Evolutionary conservation across 345 rosid genomes (phyloP), one percentile per base, ranked within the genome.

Genomic region (Populus alba): DNA sequence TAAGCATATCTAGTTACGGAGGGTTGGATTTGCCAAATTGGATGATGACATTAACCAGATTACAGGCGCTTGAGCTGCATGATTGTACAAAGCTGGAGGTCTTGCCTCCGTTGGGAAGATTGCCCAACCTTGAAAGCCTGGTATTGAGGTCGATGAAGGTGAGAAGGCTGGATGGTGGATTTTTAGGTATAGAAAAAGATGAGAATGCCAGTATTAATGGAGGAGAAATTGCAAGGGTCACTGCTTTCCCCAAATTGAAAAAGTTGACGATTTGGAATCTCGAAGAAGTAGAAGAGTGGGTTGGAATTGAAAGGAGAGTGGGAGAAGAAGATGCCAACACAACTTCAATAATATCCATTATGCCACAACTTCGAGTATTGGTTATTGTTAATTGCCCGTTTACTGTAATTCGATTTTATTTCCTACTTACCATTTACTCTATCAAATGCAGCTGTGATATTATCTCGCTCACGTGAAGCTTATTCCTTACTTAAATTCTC

Each of bases 341-440:
- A 39, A 39, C 43, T 39, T 39, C 43, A 39, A 45, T 53, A 51
- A 27, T 29, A 29, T 2, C 59, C 2, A 23, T 15, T 33, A 43
- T 77, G 78, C 75, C 76, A 18, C 0, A 22, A 16, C 81, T 81
- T 45, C 7, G n/a, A n/a, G n/a, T n/a, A n/a, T n/a, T n/a, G n/a
- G n/a, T n/a, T n/a, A n/a, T n/a, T n/a, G n/a, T n/a, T n/a, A n/a
- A 25, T 25, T 25, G 1, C 0, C 1, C 1, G 1, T 25, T 25
- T 25, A 25, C 27, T 25, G 27, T 25, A 25, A 25, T 25, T 25
- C 27, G 27, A 25, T 25, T 25, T 25, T 25, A 25, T 25, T 25
- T 25, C 1, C 27, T 25, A 25, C 27, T 25, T 25, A 25, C 27
- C 27, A 25, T 25, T 25, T 25, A 25, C 27, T 25, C 27, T 25